Evolutionary conservation across 2,329 filamentous ascomycete species (phyloP).

Genomic region (Paecilomyces niveus): DNA sequence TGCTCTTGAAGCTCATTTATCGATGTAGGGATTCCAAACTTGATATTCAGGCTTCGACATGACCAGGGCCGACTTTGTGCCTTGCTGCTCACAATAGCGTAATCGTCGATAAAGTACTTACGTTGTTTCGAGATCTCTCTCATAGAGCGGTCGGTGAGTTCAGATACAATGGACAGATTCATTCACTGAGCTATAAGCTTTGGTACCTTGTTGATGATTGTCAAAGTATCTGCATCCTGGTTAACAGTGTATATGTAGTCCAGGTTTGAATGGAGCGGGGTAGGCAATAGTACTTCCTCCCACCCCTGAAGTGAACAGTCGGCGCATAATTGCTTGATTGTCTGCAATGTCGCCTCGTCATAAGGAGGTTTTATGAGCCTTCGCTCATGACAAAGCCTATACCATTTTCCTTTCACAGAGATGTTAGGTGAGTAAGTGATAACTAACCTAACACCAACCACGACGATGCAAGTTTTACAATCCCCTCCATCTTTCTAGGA

Average conservation of each 20-base stretch:
- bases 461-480: too few relatives aligned
- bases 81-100: not conserved
- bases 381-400: slow-evolving; percentile 9
- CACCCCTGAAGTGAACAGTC: slow-evolving; percentile 6
- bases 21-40: slow-evolving; percentile 11
- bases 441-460: too few relatives aligned
- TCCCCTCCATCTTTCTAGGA: too few relatives aligned
- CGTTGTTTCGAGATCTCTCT: not conserved
- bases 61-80: slow-evolving; percentile 1
- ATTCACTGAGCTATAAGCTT: not conserved
- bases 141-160: not conserved
- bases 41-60: slow-evolving; percentile 9
- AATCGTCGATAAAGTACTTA: not conserved
- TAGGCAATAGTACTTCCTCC: slow-evolving; percentile 15
- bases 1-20: slow-evolving; percentile 20
- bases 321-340: not conserved
- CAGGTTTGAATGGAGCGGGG: slow-evolving; percentile 12
- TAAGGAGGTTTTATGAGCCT: slow-evolving; percentile 4
- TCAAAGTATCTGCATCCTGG: slow-evolving; percentile 12
- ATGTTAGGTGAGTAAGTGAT: too few relatives aligned
- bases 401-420: slow-evolving; percentile 14
- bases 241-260: slow-evolving; percentile 20
- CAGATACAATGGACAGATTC: not conserved
- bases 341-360: slow-evolving; percentile 5
- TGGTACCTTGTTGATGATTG: slow-evolving; percentile 2